Base-by-base conservation (phyloP, 495 filamentous ascomycete genomes). In the Aspergillus incahuasiensis region DNA sequence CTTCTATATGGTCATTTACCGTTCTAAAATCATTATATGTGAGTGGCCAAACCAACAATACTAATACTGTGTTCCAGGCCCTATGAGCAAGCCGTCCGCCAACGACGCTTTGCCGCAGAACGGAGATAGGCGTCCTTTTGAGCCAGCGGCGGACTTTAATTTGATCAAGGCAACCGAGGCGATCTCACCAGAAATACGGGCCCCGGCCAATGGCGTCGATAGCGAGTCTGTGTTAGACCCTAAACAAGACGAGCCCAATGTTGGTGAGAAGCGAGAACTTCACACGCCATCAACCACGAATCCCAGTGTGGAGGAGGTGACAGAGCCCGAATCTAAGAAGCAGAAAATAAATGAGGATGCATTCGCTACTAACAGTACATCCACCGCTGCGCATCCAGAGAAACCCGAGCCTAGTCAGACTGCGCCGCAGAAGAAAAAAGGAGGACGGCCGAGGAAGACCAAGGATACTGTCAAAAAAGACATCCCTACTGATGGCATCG, bases 201-300 rank as follows among this genome's bases (percentile, higher is more conserved):
- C 32, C 11, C 15, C 53, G 18, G 41, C 55, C 11, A 49, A 28
- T 53, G 47, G 41, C 7, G 47, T 15, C 12, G 30, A 48, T 12
- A 30, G 55, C 24, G 41, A 54, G 38, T 19, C 38, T 5, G 13
- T 38, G 13, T 22, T 35, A 15, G 57, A 60, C 18, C 52, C 56
- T 28, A 60, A 56, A 20, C 30, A 42, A 41, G 58, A 62, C 30
- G 52, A 63, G 35, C 39, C 56, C 1, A 59, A 25, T 13, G 30
- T 38, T 9, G 68, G 73, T 9, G 63, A 66, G 20, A 76, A 74
- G 46, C 72, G 72, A 24, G 65, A 62, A 12, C 55, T 70, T 43
- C 65, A 68, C 21, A 52, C 62, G 4, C 63, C 61, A 32, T 35
- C 55, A 4, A 45, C 47, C 2, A 35, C 58, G 34, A 43, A 38